Percentiles rank a stretch among this genome's conserved stretches.
Evolutionary conservation across 2,329 filamentous ascomycete genomes (phyloP).

Genomic region (Claviceps monticola): DNA sequence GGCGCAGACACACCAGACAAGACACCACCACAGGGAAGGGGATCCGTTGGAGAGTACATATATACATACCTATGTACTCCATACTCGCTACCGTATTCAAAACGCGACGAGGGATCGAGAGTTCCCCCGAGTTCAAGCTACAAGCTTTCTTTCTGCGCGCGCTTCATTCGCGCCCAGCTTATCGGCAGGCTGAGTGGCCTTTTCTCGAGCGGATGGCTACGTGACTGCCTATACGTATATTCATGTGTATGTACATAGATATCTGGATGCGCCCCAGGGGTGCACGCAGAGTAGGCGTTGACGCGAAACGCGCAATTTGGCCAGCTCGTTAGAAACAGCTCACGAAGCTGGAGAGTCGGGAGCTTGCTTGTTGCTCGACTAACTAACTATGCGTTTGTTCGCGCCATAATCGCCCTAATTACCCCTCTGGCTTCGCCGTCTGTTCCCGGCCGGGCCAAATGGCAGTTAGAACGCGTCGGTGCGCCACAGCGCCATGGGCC

Average conservation of each 20-base stretch:
- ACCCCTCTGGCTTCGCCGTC: background rate
- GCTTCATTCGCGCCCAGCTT: background rate
- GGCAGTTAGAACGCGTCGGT: constrained; percentile 6
- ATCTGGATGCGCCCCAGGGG: background rate
- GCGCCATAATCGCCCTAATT: too few species aligned
- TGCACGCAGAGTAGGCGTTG: background rate
- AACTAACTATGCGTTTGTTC: too few species aligned
- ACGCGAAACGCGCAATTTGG: too few species aligned
- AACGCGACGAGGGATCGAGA: background rate
- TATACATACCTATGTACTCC: too few species aligned
- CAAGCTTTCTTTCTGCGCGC: background rate
- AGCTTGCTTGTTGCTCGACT: background rate
- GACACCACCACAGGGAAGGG: background rate
- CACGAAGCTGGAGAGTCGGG: background rate
- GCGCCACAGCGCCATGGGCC: constrained; percentile 6
- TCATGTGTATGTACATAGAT: too few species aligned
- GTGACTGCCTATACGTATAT: background rate
- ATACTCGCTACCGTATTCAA: background rate
- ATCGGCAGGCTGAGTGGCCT: too few species aligned
- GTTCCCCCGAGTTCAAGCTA: constrained; percentile 2
- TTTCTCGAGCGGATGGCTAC: too few species aligned
- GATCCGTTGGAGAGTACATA: background rate
- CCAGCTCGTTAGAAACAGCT: background rate
- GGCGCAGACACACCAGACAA: background rate
- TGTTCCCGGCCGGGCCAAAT: constrained; percentile 4